phyloP scores from a whole-genome alignment of 73 alveolate species.

The Tetrahymena elliotti region DNA sequence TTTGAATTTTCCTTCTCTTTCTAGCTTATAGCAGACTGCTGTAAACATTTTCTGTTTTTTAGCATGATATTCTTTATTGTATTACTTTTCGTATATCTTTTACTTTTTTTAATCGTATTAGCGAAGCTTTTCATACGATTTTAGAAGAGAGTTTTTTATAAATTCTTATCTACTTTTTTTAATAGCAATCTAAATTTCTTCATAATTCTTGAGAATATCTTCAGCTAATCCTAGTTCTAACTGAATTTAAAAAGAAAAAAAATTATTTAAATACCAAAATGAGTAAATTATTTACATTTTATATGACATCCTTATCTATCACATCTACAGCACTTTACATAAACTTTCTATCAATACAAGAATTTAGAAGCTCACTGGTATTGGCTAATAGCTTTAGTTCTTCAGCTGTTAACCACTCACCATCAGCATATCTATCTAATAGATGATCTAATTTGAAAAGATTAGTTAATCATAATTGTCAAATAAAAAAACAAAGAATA shows the following conservation, averaged over 20 bases:
- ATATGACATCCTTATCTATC: slow-evolving; percentile 2
- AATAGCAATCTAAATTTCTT: slow-evolving; percentile 21
- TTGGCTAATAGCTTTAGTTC: slow-evolving; percentile 38
- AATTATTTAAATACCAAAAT: background rate
- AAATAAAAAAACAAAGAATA: background rate
- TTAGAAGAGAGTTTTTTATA: background rate
- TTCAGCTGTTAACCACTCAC: slow-evolving; percentile 31
- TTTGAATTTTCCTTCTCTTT: slow-evolving; percentile 16
- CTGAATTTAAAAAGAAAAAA: background rate
- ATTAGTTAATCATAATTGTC: background rate
- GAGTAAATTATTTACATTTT: background rate
- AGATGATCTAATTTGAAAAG: background rate
- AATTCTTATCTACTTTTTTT: slow-evolving; percentile 17
- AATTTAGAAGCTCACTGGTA: slow-evolving; percentile 34
- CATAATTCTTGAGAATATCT: slow-evolving; percentile 13
- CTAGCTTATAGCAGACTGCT: slow-evolving; percentile 20
- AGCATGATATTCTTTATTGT: slow-evolving; percentile 19
- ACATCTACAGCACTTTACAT: slow-evolving; percentile 23
- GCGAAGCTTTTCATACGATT: slow-evolving; percentile 11
- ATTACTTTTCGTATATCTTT: background rate
- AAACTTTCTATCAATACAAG: slow-evolving; percentile 39
- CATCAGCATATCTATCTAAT: slow-evolving; percentile 26
- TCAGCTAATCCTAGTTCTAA: slow-evolving; percentile 26
- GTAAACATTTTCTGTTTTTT: slow-evolving; percentile 16
- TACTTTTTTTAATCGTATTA: background rate